Percentiles rank a stretch among this genome's conserved stretches.
phyloP scores from a whole-genome alignment of 495 filamentous ascomycete species.

The Penicillium ochrochloron region DNA sequence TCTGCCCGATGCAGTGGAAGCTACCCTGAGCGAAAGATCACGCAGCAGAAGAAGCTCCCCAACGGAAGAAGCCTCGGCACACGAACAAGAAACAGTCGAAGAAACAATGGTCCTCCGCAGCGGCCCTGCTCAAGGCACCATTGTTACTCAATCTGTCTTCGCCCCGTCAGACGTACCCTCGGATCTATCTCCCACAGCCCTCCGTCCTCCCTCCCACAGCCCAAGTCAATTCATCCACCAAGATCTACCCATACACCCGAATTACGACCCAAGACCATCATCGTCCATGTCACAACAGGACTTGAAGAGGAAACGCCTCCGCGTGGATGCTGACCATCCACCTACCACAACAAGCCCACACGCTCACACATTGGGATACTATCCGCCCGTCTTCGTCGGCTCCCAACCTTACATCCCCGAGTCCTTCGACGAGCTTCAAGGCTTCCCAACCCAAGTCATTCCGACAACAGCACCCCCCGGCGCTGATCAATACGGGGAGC shows the following conservation, averaged over 20 bases:
- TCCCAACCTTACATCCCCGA: conserved; percentile 28
- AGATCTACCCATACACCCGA: conserved; percentile 19
- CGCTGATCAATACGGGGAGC: conserved; percentile 19
- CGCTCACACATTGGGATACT: conserved; percentile 20
- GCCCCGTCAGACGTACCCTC: not conserved
- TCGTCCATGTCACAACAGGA: conserved; percentile 22
- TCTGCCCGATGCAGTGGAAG: conserved; percentile 35
- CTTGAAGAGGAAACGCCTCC: conserved; percentile 31
- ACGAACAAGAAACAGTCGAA: conserved; percentile 5
- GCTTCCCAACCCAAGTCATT: conserved; percentile 13
- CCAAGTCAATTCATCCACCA: conserved; percentile 21
- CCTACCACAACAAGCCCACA: conserved; percentile 25
- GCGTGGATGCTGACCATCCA: conserved; percentile 19
- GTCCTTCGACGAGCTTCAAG: conserved; percentile 28
- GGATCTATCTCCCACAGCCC: conserved; percentile 11
- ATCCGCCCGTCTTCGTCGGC: conserved; percentile 20
- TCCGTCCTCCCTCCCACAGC: conserved; percentile 9
- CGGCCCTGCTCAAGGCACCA: conserved; percentile 4
- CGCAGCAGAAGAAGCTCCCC: conserved; percentile 21
- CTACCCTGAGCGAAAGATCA: conserved; percentile 14
- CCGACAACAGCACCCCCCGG: conserved; percentile 20
- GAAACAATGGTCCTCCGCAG: conserved; percentile 14
- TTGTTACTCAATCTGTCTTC: conserved; percentile 11
- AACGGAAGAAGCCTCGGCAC: conserved; percentile 10
- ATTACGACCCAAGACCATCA: not conserved